Base-by-base conservation (phyloP, 305 asterid genomes). In the Euphrasia arctica region DNA sequence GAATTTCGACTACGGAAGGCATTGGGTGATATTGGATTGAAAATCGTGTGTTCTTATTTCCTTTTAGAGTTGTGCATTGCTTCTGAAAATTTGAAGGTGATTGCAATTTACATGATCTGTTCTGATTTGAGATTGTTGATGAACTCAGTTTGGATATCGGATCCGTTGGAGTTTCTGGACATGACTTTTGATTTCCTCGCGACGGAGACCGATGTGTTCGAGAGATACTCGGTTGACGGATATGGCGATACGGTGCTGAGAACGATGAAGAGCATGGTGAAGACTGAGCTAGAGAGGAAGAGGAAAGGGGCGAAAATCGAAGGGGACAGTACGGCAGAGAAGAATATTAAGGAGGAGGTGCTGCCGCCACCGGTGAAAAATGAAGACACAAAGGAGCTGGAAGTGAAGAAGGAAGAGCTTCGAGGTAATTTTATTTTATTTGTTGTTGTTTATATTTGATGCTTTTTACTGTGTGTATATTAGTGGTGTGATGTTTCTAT, bases 121-220 rank as follows among this genome's bases (percentile, higher is more conserved):
- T 25, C 27, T 25, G 2, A 25, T 25, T 25, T 25, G 27, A 25
- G 27, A 25, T 25, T 25, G 1, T 25, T 25, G 27, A 25, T 25
- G 22, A 18, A 18, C 22, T 18, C 22, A 18, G 22, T 18, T 18
- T 18, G 22, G 22, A 18, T 18, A 18, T 80, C 86, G 15, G 75
- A 83, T 74, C 95, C 95, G n/a, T 66, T 90, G 5, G 87, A 83
- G 41, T 90, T 87, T 75, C 70, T 85, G 48, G 84, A 90, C 77
- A 70, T 73, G 62, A 87, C 67, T 27, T 75, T 90, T 32, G 85
- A 79, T 59, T 87, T 87, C 69, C 71, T 83, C 7, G 90, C 89
- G 0, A 67, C 58, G 68, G 95, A 87, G 55, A 80, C 83, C 36
- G 91, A 90, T 69, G 73, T 87, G 14, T 80, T 87, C 75, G 78